These are phyloP conservation scores for Russula sp. DNA, from an alignment of 768 basidiomycete genomes.

Conservation along the genomic window DNA sequence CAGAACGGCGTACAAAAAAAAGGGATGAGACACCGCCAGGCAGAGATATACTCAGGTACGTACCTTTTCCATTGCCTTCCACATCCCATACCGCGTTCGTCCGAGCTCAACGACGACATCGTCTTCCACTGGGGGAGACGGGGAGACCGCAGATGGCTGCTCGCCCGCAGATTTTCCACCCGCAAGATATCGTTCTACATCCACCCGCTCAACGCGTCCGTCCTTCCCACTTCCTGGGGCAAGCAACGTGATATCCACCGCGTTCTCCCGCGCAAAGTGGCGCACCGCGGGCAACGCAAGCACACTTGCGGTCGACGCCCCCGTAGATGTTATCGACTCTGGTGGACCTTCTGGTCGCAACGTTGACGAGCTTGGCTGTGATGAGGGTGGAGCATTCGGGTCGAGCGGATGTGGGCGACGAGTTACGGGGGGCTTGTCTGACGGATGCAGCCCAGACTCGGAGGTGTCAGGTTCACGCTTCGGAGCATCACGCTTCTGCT, in stretches of 20 bases:
- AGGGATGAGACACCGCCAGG: neutral
- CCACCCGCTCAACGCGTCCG: constrained; percentile 67
- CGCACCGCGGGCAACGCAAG: constrained; percentile 75
- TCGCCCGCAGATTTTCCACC: constrained; percentile 21
- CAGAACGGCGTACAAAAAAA: neutral
- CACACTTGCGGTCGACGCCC: constrained; percentile 30
- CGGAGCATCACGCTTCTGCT: neutral
- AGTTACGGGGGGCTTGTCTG: constrained; percentile 1
- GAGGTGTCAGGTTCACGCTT: neutral
- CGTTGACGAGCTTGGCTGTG: neutral
- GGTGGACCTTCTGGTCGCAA: neutral
- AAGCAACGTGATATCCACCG: constrained; percentile 50
- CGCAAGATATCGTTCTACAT: constrained; percentile 58
- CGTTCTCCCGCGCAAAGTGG: constrained; percentile 61
- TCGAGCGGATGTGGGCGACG: constrained; percentile 55
- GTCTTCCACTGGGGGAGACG: constrained; percentile 20
- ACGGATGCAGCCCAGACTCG: neutral
- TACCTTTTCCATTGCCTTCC: constrained; percentile 84
- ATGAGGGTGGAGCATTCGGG: constrained; percentile 36
- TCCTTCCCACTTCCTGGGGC: constrained; percentile 64
- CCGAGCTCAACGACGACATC: constrained; percentile 66
- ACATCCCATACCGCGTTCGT: constrained; percentile 77
- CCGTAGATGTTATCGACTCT: neutral
- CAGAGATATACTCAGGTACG: constrained; percentile 2
- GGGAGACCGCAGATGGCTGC: constrained; percentile 4